Conservation (phyloP, 495 filamentous ascomycete species). For the Penicillium manginii region DNA sequence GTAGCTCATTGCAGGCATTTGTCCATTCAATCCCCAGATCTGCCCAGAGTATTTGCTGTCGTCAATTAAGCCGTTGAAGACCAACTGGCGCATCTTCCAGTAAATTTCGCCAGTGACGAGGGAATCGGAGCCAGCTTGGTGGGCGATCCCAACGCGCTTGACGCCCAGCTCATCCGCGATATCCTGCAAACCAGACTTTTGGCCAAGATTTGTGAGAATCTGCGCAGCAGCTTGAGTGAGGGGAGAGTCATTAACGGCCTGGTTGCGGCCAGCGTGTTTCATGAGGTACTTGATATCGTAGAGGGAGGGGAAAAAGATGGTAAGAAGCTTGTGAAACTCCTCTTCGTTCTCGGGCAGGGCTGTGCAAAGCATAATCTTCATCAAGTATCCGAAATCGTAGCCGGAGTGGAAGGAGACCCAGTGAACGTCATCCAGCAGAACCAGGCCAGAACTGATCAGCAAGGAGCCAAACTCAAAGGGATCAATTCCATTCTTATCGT, state of each 20-base stretch:
- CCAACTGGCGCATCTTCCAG: conserved; percentile 81
- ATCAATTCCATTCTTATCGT: conserved; percentile 89
- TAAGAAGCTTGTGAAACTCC: conserved; percentile 81
- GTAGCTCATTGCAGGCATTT: conserved; percentile 53
- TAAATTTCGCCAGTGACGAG: conserved; percentile 92
- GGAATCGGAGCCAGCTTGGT: conserved; percentile 90
- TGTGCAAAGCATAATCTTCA: conserved; percentile 84
- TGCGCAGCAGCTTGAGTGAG: conserved; percentile 64
- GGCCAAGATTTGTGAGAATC: conserved; percentile 76
- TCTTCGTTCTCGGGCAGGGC: conserved; percentile 84
- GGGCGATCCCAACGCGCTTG: conserved; percentile 80
- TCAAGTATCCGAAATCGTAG: conserved; percentile 96
- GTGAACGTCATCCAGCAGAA: conserved; percentile 83
- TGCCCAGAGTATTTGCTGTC: conserved; percentile 76
- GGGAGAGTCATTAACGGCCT: conserved; percentile 62
- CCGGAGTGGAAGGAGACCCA: conserved; percentile 99
- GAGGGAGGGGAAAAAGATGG: conserved; percentile 87
- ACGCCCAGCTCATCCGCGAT: conserved; percentile 92
- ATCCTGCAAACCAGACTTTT: conserved; percentile 87
- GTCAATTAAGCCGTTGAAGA: conserved; percentile 80
- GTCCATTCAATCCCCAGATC: conserved; percentile 84
- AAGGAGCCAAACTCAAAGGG: conserved; percentile 84
- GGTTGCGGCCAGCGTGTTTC: conserved; percentile 75
- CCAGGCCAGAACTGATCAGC: conserved; percentile 87
- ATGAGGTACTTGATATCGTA: conserved; percentile 98